Conservation (phyloP, 176 grass and related monocot species). For the Carex kokanica region DNA sequence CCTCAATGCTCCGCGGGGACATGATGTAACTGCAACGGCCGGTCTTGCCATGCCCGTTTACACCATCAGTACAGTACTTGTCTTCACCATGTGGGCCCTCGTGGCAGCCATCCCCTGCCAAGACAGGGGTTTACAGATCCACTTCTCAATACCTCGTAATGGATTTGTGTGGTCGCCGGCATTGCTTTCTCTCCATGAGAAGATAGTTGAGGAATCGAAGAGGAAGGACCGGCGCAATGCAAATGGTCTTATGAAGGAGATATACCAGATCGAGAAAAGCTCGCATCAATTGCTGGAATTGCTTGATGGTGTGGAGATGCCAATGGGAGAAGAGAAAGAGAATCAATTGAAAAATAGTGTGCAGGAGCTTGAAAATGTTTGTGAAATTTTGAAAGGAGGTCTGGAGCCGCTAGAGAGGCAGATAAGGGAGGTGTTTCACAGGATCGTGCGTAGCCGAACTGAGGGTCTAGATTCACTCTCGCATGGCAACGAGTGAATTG, state of each 20-base stretch:
- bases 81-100: conserved; percentile 70
- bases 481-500: conserved; percentile 41
- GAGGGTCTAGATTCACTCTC: conserved; percentile 66
- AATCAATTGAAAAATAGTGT: conserved; percentile 41
- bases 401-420: conserved; percentile 68
- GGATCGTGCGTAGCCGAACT: conserved; percentile 84
- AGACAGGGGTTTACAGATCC: conserved; percentile 63
- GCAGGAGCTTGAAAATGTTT: conserved; percentile 50
- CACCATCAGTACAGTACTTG: conserved; percentile 69
- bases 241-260: conserved; percentile 69
- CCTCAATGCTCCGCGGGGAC: conserved; percentile 52
- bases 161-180: conserved; percentile 65
- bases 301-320: conserved; percentile 37
- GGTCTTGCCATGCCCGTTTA: conserved; percentile 48
- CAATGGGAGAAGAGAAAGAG: conserved; percentile 42
- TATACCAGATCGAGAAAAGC: conserved; percentile 61
- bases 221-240: conserved; percentile 85
- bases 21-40: conserved; percentile 39
- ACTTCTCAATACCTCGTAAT: conserved; percentile 41
- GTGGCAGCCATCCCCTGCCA: conserved; percentile 77
- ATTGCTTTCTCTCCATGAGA: conserved; percentile 65
- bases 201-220: conserved; percentile 71
- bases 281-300: conserved; percentile 57
- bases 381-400: conserved; percentile 46
- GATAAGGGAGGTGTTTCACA: conserved; percentile 87